A percentile compares a stretch with the other conserved stretches of the same genome.
Conservation (phyloP, 2,329 filamentous ascomycete species). For the Leptographium flavum region DNA sequence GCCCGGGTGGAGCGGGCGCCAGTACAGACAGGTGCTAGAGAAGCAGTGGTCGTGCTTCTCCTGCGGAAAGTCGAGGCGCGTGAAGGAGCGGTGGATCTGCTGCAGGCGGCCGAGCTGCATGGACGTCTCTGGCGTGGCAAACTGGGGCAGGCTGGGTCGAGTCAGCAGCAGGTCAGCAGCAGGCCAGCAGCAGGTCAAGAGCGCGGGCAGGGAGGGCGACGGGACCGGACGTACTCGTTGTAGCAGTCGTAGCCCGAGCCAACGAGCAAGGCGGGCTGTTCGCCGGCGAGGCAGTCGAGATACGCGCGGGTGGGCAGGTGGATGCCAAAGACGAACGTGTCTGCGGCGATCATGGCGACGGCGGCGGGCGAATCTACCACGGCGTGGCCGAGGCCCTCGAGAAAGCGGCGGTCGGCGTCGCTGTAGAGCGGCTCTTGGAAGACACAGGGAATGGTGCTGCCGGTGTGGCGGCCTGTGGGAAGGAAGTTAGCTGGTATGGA, state of each 20-base stretch:
- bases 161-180: not conserved
- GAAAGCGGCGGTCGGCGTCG: slow-evolving; percentile 32
- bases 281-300: slow-evolving; percentile 28
- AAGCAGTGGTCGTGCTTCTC: slow-evolving; percentile 24
- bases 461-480: not conserved
- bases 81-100: slow-evolving; percentile 12
- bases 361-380: slow-evolving; percentile 37
- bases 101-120: not conserved
- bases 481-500: not conserved
- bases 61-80: slow-evolving; percentile 22
- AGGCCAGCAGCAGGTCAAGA: no score
- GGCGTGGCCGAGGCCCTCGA: slow-evolving; percentile 37
- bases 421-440: slow-evolving; percentile 43
- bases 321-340: slow-evolving; percentile 45
- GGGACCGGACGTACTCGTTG: slow-evolving; percentile 27
- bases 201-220: no score
- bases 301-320: slow-evolving; percentile 45
- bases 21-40: slow-evolving; percentile 26
- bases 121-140: not conserved
- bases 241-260: slow-evolving; percentile 39
- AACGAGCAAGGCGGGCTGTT: slow-evolving; percentile 39
- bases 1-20: slow-evolving; percentile 12
- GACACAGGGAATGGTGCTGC: slow-evolving; percentile 23
- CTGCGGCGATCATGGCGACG: slow-evolving; percentile 31
- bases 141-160: slow-evolving; percentile 5